Evolutionary conservation across 352 stramenopile species (phyloP), one percentile per base, ranked within the genome.

Genomic region (Pythium angustatum): DNA sequence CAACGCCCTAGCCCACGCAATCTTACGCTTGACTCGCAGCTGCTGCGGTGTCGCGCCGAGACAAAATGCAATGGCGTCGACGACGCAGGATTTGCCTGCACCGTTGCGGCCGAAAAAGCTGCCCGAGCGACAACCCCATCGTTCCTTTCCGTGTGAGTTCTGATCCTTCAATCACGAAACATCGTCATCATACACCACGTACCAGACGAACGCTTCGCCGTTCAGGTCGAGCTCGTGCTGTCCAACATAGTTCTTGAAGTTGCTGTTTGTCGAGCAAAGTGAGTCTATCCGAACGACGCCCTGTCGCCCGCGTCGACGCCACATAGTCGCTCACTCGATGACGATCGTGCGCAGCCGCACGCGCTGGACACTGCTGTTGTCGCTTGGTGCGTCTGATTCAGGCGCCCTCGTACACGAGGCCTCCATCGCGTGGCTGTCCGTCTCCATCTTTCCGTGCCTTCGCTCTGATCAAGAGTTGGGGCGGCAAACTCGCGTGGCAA

Each of bases 221-320:
- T 49, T 43, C 21, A 71, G 21, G 22, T 68, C 58, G 26, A 75
- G 63, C 28, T 7, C 28, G 43, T 75, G 68, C n/a, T 69, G 12
- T 17, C 68, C 68, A 17, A 66, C 22, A 15, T 66, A 75, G 49
- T 69, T 75, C 47, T 75, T 75, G 62, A 75, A 75, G 62, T 72
- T 72, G 65, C 65, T 72, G 45, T 52, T 43, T 8, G 5, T n/a
- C 22, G 2, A 22, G 28, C 33, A 11, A 50, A 30, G 56, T 65
- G 49, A 70, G 63, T 65, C 57, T 26, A 56, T 62, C 14, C 14
- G 12, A 53, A 40, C n/a, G 17, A 22, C 34, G 7, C 22, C 2
- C 26, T 19, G 17, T 45, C 36, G n/a, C 33, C 15, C n/a, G 51
- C 26, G n/a, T 27, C 34, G 22, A 21, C 33, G 19, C 14, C 15